Evolutionary conservation across 1,284 basidiomycete genomes (phyloP).

Genomic region (Ganoderma leucocontextum): DNA sequence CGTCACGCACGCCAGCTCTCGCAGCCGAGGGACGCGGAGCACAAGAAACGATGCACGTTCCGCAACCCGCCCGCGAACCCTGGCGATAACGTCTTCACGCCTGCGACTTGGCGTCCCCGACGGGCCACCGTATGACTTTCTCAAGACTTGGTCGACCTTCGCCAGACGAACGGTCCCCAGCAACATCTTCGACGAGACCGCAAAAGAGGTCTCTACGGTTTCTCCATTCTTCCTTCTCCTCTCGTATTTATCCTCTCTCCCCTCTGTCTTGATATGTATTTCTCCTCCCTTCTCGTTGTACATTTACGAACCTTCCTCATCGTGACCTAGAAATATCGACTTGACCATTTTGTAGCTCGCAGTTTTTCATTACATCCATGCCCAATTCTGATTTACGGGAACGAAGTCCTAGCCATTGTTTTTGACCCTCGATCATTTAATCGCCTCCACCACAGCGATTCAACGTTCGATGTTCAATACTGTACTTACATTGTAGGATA

Average conservation of each 20-base stretch:
- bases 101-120: slow-evolving; percentile 38
- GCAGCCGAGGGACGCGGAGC: slow-evolving; percentile 59
- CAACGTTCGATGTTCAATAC: no score
- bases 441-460: no score
- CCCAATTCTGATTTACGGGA: no score
- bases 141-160: neutral
- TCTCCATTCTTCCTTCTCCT: neutral
- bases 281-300: neutral
- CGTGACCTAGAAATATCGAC: neutral
- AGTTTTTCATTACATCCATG: neutral
- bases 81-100: slow-evolving; percentile 53
- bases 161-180: neutral
- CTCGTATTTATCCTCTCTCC: neutral
- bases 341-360: neutral
- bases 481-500: no score
- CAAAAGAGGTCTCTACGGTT: neutral
- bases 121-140: neutral
- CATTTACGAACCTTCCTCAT: neutral
- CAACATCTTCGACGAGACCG: neutral
- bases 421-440: no score
- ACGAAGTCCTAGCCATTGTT: no score
- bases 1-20: slow-evolving; percentile 52
- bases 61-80: slow-evolving; percentile 48
- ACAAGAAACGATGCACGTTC: slow-evolving; percentile 55
- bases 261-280: neutral